A percentile compares a stretch with the other conserved stretches of the same genome.
phyloP scores from a whole-genome alignment of 2,329 filamentous ascomycete genomes.

The Trichoderma breve region DNA sequence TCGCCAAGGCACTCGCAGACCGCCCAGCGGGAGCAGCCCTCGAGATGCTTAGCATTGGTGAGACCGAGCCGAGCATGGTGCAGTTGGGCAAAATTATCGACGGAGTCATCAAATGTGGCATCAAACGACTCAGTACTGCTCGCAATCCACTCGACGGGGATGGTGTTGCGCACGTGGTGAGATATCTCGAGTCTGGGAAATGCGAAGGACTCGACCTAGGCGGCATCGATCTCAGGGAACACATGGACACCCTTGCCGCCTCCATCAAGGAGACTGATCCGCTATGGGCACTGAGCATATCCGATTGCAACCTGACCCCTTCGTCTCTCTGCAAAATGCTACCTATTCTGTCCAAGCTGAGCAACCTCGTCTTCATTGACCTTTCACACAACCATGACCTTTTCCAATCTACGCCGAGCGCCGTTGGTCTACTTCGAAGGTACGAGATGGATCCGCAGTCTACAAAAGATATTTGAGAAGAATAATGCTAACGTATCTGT shows the following conservation, averaged over 20 bases:
- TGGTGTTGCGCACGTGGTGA: slow-evolving; percentile 71
- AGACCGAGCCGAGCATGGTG: slow-evolving; percentile 69
- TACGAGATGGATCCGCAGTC: slow-evolving; percentile 38
- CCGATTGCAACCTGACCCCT: slow-evolving; percentile 77
- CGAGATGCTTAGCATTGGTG: slow-evolving; percentile 79
- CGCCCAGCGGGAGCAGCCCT: slow-evolving; percentile 73
- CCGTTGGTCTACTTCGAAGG: slow-evolving; percentile 71
- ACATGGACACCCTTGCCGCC: slow-evolving; percentile 52
- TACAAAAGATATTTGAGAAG: neutral
- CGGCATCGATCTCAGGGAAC: slow-evolving; percentile 69
- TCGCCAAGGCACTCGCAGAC: slow-evolving; percentile 73
- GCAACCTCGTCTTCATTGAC: slow-evolving; percentile 82
- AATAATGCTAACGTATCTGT: neutral
- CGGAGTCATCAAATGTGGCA: slow-evolving; percentile 72
- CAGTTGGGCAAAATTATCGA: slow-evolving; percentile 78
- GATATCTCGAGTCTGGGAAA: slow-evolving; percentile 70
- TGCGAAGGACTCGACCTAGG: slow-evolving; percentile 89
- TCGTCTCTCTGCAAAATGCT: slow-evolving; percentile 71
- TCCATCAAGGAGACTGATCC: slow-evolving; percentile 54
- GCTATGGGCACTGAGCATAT: slow-evolving; percentile 80
- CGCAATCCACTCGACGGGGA: slow-evolving; percentile 74
- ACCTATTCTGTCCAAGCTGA: slow-evolving; percentile 67
- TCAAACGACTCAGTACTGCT: slow-evolving; percentile 77
- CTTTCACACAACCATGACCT: slow-evolving; percentile 84
- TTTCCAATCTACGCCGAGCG: slow-evolving; percentile 71